phyloP scores from a whole-genome alignment of 1,139 yeast species.

The Dujonia santamariae region DNA sequence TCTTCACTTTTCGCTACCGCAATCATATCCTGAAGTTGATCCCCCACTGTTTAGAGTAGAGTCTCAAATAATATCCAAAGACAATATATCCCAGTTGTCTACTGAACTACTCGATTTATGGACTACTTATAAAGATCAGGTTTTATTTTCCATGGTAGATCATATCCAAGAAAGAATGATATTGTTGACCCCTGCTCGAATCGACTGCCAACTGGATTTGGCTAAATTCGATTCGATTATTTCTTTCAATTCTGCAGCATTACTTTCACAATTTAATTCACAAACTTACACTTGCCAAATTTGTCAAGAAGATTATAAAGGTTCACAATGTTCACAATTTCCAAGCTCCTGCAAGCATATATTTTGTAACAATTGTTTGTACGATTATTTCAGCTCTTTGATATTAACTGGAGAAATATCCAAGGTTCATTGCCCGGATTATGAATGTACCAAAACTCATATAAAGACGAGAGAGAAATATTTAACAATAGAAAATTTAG shows the following conservation, averaged over 20 bases:
- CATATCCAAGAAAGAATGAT: conserved; percentile 27
- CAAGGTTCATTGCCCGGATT: conserved; percentile 60
- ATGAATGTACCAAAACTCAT: conserved; percentile 36
- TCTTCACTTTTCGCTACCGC: conserved; percentile 26
- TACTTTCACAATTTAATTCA: conserved; percentile 26
- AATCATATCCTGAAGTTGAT: conserved; percentile 22
- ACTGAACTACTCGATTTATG: conserved; percentile 26
- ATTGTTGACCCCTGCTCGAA: not conserved
- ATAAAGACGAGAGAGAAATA: conserved; percentile 17
- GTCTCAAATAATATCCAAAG: conserved; percentile 19
- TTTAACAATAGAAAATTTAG: conserved; percentile 19
- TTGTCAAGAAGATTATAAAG: conserved; percentile 54
- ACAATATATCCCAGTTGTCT: conserved; percentile 14
- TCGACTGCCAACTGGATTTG: conserved; percentile 12
- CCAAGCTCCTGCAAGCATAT: conserved; percentile 47
- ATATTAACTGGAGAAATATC: conserved; percentile 52
- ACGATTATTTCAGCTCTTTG: conserved; percentile 41
- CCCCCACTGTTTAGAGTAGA: conserved; percentile 25
- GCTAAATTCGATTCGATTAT: conserved; percentile 15
- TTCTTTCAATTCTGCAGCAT: conserved; percentile 16
- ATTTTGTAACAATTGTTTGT: conserved; percentile 52
- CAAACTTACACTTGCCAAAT: conserved; percentile 54
- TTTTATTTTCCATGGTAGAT: conserved; percentile 48
- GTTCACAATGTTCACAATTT: conserved; percentile 40
- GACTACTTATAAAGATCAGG: conserved; percentile 38